These are phyloP conservation scores for Cystobasidium slooffiae DNA, from an alignment of 1,284 basidiomycete species.

Conservation along the genomic window DNA sequence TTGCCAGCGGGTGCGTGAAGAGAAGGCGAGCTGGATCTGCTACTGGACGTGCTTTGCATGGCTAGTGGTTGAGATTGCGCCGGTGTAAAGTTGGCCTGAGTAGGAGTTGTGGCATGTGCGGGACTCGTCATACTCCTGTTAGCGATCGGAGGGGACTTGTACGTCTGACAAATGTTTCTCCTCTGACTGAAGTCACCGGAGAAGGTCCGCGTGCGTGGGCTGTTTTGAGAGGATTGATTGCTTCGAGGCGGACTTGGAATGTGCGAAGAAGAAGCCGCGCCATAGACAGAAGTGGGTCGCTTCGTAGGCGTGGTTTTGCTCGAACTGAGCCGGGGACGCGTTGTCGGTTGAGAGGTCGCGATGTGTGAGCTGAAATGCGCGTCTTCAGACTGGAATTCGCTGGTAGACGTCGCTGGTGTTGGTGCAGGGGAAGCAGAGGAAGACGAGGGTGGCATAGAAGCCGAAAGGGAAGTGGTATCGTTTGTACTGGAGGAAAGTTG, in stretches of 20 bases:
- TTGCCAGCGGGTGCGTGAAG: conserved; percentile 2
- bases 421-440: no score
- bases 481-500: not conserved
- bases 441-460: not conserved
- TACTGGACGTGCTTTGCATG: not conserved
- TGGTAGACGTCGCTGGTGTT: no score
- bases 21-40: conserved; percentile 17
- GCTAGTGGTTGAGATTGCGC: not conserved
- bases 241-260: not conserved
- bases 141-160: not conserved
- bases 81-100: not conserved
- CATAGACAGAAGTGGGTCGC: conserved; percentile 6
- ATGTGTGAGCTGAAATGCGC: no score
- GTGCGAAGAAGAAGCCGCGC: not conserved
- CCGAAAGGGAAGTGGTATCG: not conserved
- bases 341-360: not conserved
- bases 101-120: not conserved
- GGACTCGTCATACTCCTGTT: not conserved
- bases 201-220: not conserved
- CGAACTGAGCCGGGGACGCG: not conserved
- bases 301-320: conserved; percentile 2
- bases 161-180: not conserved
- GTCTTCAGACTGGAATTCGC: no score
- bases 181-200: conserved; percentile 2
- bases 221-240: not conserved